Percentiles rank a stretch among this genome's conserved stretches.
These are phyloP conservation scores for Lentinus polychrous DNA, from an alignment of 1,284 basidiomycete species.

Conservation along the genomic window DNA sequence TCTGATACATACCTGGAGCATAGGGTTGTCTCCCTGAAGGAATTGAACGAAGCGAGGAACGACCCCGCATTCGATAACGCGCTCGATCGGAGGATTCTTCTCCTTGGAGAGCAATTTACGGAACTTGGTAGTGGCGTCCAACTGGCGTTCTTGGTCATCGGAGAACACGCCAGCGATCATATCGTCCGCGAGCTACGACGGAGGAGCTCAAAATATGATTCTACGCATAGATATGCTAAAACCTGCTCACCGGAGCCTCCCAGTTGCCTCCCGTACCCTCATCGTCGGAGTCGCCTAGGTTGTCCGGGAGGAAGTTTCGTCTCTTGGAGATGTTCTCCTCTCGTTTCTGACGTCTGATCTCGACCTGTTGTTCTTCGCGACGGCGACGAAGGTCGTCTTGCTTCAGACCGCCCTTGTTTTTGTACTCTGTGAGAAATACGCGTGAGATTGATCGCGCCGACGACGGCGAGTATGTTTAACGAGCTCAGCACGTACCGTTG, in stretches of 20 bases:
- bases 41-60: slow-evolving; percentile 98
- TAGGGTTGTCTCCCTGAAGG: slow-evolving; percentile 80
- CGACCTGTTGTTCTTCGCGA: slow-evolving; percentile 94
- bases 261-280: slow-evolving; percentile 63
- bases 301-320: slow-evolving; percentile 79
- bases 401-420: slow-evolving; percentile 81
- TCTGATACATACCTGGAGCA: slow-evolving; percentile 77
- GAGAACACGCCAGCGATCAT: slow-evolving; percentile 95
- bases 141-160: slow-evolving; percentile 84
- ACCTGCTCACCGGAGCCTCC: slow-evolving; percentile 64
- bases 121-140: slow-evolving; percentile 96
- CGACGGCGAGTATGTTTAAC: neutral
- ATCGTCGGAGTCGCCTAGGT: slow-evolving; percentile 80
- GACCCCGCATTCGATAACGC: slow-evolving; percentile 96
- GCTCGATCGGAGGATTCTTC: slow-evolving; percentile 99
- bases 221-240: slow-evolving; percentile 12
- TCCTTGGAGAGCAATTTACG: slow-evolving; percentile 98
- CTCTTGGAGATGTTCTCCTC: slow-evolving; percentile 97
- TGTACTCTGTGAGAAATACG: slow-evolving; percentile 39
- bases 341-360: slow-evolving; percentile 93
- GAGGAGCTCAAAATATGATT: slow-evolving; percentile 11
- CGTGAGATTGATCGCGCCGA: slow-evolving; percentile 24
- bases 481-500: slow-evolving; percentile 42
- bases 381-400: slow-evolving; percentile 87
- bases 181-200: slow-evolving; percentile 70